Conservation (phyloP, 345 rosid genomes). For the Angophora floribunda region DNA sequence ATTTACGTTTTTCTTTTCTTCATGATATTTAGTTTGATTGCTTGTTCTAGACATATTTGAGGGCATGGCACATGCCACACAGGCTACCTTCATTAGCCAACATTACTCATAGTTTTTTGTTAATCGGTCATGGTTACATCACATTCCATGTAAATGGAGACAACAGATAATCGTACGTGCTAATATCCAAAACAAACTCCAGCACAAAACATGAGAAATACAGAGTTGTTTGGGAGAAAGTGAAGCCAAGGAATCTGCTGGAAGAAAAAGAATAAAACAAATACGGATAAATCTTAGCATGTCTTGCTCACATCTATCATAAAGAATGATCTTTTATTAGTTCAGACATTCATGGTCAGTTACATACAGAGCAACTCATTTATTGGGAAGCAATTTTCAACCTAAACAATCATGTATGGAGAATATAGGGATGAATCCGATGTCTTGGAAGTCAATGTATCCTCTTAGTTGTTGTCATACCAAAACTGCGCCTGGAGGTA, state of each 20-base stretch:
- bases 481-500: background rate
- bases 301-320: background rate
- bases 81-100: background rate
- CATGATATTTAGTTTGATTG: background rate
- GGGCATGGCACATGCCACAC: background rate
- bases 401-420: background rate
- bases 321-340: background rate
- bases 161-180: no score
- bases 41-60: rapidly evolving
- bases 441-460: background rate
- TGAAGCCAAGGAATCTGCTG: background rate
- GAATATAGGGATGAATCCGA: background rate
- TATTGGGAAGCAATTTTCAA: background rate
- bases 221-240: background rate
- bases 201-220: background rate
- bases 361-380: background rate
- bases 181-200: background rate
- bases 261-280: background rate
- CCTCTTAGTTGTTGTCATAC: background rate
- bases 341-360: background rate
- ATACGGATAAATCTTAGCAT: background rate
- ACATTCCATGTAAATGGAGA: background rate
- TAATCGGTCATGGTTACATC: background rate
- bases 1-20: background rate
- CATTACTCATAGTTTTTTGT: background rate